Conservation (phyloP, 2,329 filamentous ascomycete genomes). For the Colletotrichum lupini region DNA sequence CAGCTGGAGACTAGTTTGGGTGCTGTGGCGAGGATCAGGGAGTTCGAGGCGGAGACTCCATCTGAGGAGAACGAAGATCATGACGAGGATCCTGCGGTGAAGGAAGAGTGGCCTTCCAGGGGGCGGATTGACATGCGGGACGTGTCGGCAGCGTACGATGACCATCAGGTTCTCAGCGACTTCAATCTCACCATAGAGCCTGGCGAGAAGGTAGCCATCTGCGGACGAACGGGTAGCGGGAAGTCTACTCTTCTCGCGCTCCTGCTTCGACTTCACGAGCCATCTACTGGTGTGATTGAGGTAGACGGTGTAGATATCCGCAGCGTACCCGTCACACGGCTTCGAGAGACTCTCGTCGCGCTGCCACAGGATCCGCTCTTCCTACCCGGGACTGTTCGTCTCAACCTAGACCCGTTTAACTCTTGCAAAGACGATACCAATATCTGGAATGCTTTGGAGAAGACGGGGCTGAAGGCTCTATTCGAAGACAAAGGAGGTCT, state of each 20-base stretch:
- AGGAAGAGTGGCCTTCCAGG: background rate
- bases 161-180: constrained; percentile 40
- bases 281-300: constrained; percentile 51
- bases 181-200: constrained; percentile 43
- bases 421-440: constrained; percentile 49
- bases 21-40: constrained; percentile 41
- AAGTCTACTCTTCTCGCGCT: constrained; percentile 52
- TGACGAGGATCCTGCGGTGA: background rate
- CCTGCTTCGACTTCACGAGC: constrained; percentile 60
- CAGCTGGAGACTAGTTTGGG: constrained; percentile 44
- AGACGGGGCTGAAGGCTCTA: constrained; percentile 56
- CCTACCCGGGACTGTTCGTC: constrained; percentile 57
- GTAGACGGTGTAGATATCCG: constrained; percentile 56
- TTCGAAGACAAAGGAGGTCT: constrained; percentile 53
- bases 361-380: constrained; percentile 65
- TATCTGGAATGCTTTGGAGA: constrained; percentile 56
- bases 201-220: constrained; percentile 52
- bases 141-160: constrained; percentile 17
- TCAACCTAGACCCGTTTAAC: constrained; percentile 59
- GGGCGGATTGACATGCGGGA: background rate
- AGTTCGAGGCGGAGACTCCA: constrained; percentile 41
- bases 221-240: constrained; percentile 55
- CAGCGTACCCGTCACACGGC: constrained; percentile 36
- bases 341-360: constrained; percentile 49
- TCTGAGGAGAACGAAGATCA: constrained; percentile 34